A percentile compares a stretch with the other conserved stretches of the same genome.
These are phyloP conservation scores for Sphaceloma murrayae DNA, from an alignment of 2,329 filamentous ascomycete genomes.

Conservation along the genomic window DNA sequence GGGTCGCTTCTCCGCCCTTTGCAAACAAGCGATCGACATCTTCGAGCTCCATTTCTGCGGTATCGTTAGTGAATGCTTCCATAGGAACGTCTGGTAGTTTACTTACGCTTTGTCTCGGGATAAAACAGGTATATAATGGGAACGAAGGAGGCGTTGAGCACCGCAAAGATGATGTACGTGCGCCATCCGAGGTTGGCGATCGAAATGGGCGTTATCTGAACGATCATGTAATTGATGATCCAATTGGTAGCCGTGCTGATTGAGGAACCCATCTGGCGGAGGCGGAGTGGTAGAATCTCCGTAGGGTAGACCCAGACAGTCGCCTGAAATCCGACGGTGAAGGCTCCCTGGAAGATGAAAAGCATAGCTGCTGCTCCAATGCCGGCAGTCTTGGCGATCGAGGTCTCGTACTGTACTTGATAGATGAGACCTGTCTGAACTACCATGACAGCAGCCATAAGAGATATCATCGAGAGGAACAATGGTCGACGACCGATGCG, in stretches of 20 bases:
- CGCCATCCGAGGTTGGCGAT: constrained; percentile 47
- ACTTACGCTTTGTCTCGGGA: constrained; percentile 17
- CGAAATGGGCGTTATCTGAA: constrained; percentile 53
- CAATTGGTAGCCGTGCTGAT: constrained; percentile 29
- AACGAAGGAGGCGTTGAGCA: constrained; percentile 24
- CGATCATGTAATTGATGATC: constrained; percentile 21
- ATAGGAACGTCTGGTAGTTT: not conserved
- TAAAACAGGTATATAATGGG: constrained; percentile 31
- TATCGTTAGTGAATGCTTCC: constrained; percentile 7
- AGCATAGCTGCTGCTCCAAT: constrained; percentile 42
- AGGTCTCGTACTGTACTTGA: constrained; percentile 24
- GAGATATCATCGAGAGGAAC: constrained; percentile 42
- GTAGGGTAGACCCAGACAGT: constrained; percentile 55
- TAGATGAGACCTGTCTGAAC: constrained; percentile 41
- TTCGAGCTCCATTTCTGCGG: constrained; percentile 16
- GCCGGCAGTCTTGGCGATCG: constrained; percentile 22
- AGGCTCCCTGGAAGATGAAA: constrained; percentile 55
- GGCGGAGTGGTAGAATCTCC: constrained; percentile 48
- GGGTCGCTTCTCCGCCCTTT: constrained; percentile 5
- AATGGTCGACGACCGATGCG: constrained; percentile 43
- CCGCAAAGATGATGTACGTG: constrained; percentile 49
- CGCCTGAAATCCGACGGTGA: constrained; percentile 50
- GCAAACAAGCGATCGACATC: constrained; percentile 19
- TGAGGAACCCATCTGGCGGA: constrained; percentile 27
- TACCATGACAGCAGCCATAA: constrained; percentile 57